These are phyloP conservation scores for Cajanus cajan DNA, from an alignment of 306 rosid species.

Conservation along the genomic window DNA sequence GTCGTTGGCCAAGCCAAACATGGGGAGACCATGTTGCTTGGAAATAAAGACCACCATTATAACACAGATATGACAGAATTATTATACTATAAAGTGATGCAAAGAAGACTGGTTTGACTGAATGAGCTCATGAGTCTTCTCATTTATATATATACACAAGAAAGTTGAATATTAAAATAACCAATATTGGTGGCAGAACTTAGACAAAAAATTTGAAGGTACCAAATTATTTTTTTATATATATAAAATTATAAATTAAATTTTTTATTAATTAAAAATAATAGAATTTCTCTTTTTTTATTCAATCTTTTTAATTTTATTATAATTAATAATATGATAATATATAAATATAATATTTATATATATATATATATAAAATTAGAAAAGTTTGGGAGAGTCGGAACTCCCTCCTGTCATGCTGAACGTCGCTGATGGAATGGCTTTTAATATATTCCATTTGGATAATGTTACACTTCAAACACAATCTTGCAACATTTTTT, in stretches of 20 bases:
- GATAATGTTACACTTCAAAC: neutral
- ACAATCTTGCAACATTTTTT: neutral
- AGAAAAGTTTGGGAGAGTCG: too few species aligned
- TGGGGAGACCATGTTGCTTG: constrained; percentile 19
- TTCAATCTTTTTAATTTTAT: too few species aligned
- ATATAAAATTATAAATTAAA: too few species aligned
- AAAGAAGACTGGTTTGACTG: constrained; percentile 19
- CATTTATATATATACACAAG: constrained; percentile 22
- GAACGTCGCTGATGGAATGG: too few species aligned
- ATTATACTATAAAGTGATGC: neutral
- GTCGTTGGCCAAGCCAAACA: neutral
- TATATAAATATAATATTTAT: too few species aligned
- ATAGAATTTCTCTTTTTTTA: too few species aligned
- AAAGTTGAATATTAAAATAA: neutral
- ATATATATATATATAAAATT: too few species aligned
- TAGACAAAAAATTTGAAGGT: too few species aligned
- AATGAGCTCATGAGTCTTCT: constrained; percentile 32
- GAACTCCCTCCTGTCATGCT: too few species aligned
- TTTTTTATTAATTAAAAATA: too few species aligned
- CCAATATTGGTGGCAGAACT: neutral
- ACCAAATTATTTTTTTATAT: too few species aligned
- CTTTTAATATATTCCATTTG: neutral
- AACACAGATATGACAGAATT: neutral
- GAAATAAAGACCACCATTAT: constrained; percentile 33
- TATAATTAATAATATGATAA: too few species aligned